phyloP scores from a whole-genome alignment of 2,329 filamentous ascomycete species.

The Fusarium zealandicum region DNA sequence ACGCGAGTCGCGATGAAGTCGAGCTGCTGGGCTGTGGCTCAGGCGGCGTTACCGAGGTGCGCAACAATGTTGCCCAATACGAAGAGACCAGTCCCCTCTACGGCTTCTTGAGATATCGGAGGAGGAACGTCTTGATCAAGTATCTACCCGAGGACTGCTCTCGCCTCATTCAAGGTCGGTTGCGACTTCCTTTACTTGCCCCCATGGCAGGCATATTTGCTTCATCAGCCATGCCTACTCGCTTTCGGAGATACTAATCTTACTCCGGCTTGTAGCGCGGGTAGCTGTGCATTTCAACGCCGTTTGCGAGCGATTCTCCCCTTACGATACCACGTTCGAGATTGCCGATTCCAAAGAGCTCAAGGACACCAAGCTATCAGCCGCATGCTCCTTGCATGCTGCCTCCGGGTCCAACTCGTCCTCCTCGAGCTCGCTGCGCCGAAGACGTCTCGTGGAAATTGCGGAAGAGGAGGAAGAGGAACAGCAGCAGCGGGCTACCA shows the following conservation, averaged over 20 bases:
- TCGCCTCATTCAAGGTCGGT: slow-evolving; percentile 86
- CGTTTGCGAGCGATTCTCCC: slow-evolving; percentile 76
- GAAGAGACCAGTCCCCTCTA: slow-evolving; percentile 88
- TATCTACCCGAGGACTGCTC: slow-evolving; percentile 92
- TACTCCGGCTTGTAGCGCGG: slow-evolving; percentile 65
- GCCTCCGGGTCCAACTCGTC: slow-evolving; percentile 87
- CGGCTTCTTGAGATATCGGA: slow-evolving; percentile 87
- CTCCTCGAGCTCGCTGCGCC: slow-evolving; percentile 79
- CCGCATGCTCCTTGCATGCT: slow-evolving; percentile 88
- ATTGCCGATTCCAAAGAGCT: slow-evolving; percentile 79
- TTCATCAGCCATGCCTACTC: not conserved
- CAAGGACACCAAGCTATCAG: slow-evolving; percentile 85
- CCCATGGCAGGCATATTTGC: not conserved
- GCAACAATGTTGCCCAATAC: slow-evolving; percentile 78
- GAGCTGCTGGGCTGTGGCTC: slow-evolving; percentile 78
- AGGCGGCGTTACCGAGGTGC: slow-evolving; percentile 84
- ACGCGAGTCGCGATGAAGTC: slow-evolving; percentile 86
- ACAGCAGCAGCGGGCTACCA: slow-evolving; percentile 61
- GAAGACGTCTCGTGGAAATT: slow-evolving; percentile 86
- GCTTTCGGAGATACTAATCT: slow-evolving; percentile 22
- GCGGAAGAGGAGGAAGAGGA: slow-evolving; percentile 90
- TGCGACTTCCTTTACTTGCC: not conserved
- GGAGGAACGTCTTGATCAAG: slow-evolving; percentile 90
- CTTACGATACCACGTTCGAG: slow-evolving; percentile 84
- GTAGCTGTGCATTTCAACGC: slow-evolving; percentile 76